A percentile compares a stretch with the other conserved stretches of the same genome.
phyloP scores from a whole-genome alignment of 495 filamentous ascomycete genomes.

The Podospora fimiseda region DNA sequence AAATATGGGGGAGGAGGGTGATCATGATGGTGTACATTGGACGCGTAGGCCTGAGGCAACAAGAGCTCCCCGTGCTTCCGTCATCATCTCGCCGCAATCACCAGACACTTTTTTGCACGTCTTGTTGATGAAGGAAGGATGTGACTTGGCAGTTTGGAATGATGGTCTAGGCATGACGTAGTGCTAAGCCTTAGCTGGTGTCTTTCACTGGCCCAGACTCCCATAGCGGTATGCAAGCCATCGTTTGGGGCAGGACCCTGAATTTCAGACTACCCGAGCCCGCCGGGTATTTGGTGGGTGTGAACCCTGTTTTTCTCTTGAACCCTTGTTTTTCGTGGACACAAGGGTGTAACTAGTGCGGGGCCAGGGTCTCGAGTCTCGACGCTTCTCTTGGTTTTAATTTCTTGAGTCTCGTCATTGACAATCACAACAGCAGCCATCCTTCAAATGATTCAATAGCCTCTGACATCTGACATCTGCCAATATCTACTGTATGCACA shows the following conservation, averaged over 20 bases:
- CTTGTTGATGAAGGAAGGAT: too few relatives aligned
- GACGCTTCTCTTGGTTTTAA: too few relatives aligned
- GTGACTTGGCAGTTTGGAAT: not conserved
- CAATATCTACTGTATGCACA: too few relatives aligned
- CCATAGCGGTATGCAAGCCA: conserved; percentile 23
- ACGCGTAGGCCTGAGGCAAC: not conserved
- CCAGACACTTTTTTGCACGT: not conserved
- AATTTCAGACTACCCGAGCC: conserved; percentile 18
- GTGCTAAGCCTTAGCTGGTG: not conserved
- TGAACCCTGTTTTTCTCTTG: conserved; percentile 29
- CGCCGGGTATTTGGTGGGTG: conserved; percentile 19
- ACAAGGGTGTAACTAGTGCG: not conserved
- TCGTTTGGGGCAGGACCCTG: conserved; percentile 29
- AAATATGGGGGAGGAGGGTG: not conserved
- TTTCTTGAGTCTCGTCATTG: too few relatives aligned
- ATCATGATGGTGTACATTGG: too few relatives aligned
- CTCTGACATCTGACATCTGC: too few relatives aligned
- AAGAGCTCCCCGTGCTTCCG: too few relatives aligned
- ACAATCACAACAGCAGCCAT: too few relatives aligned
- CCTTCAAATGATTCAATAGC: too few relatives aligned
- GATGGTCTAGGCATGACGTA: conserved; percentile 19
- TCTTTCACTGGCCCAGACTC: conserved; percentile 5
- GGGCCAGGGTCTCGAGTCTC: conserved; percentile 11
- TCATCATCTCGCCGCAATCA: not conserved
- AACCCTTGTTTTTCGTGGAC: conserved; percentile 2